Percentiles rank a stretch among this genome's conserved stretches.
Conservation (phyloP, 1,284 basidiomycete genomes). For the Volvariella surrecta region DNA sequence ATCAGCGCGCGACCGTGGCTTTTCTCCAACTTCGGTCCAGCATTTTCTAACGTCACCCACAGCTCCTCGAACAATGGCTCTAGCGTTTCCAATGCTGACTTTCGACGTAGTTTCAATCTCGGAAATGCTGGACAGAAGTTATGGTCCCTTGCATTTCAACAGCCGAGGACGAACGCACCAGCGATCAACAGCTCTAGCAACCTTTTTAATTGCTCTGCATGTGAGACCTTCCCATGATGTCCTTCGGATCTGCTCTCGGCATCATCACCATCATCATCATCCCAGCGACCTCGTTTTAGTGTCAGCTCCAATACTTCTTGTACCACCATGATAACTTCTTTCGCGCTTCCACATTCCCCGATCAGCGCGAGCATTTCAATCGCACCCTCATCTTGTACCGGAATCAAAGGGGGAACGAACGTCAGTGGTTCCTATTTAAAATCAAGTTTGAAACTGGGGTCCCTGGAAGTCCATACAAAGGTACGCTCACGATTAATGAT, state of each 20-base stretch:
- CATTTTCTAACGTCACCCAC: constrained; percentile 17
- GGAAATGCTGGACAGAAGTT: constrained; percentile 34
- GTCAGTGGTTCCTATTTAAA: constrained; percentile 50
- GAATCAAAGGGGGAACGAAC: constrained; percentile 36
- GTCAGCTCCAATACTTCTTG: constrained; percentile 53
- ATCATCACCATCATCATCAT: constrained; percentile 14
- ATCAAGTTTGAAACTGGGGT: no score
- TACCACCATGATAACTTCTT: constrained; percentile 51
- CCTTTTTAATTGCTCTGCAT: no score
- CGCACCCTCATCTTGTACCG: constrained; percentile 26
- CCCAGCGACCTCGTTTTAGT: constrained; percentile 20
- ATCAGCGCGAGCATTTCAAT: constrained; percentile 35
- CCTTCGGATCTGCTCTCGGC: no score
- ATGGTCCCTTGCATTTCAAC: no score
- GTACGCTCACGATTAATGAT: no score
- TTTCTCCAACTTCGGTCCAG: no score
- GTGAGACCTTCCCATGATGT: no score
- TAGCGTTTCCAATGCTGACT: constrained; percentile 33
- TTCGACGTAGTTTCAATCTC: constrained; percentile 36
- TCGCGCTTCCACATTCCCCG: constrained; percentile 36
- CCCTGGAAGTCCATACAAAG: no score
- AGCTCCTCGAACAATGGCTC: constrained; percentile 35
- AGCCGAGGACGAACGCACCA: no score
- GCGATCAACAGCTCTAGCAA: no score
- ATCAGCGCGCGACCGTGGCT: constrained; percentile 32